Conservation (phyloP, 169 alveolate species). For the Plasmodium sp. region DNA sequence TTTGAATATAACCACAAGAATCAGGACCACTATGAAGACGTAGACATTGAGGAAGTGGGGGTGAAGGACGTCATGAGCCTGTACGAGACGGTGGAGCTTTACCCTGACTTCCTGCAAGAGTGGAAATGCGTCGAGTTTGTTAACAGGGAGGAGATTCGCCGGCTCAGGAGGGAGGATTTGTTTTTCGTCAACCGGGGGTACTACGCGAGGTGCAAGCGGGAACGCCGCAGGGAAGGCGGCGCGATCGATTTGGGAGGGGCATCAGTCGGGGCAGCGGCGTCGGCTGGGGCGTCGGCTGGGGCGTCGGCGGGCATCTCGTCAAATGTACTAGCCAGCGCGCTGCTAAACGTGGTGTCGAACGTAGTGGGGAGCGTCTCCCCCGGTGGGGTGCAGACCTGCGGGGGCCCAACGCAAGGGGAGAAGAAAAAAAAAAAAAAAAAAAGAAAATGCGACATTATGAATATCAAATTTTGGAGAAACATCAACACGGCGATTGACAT, state of each 20-base stretch:
- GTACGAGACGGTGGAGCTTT: constrained; percentile 24
- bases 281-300: neutral
- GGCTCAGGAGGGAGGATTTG: constrained; percentile 14
- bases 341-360: neutral
- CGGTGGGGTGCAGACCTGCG: neutral
- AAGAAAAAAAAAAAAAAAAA: neutral
- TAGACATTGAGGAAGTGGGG: constrained; percentile 31
- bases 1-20: constrained; percentile 42
- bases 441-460: constrained; percentile 28
- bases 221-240: neutral
- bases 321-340: neutral
- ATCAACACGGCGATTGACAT: constrained; percentile 54
- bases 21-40: constrained; percentile 51
- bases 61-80: constrained; percentile 46
- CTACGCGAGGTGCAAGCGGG: neutral
- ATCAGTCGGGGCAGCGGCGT: neutral
- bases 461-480: constrained; percentile 65
- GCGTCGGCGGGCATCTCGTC: neutral
- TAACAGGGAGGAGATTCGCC: constrained; percentile 11
- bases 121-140: constrained; percentile 20
- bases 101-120: constrained; percentile 33
- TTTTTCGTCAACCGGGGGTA: constrained; percentile 19
- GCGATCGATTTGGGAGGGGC: neutral
- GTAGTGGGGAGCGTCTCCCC: neutral
- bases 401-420: too few species aligned